Evolutionary conservation across 2,329 filamentous ascomycete genomes (phyloP), one percentile per base, ranked within the genome.

Genomic region (Botryosphaeria dothidea): DNA sequence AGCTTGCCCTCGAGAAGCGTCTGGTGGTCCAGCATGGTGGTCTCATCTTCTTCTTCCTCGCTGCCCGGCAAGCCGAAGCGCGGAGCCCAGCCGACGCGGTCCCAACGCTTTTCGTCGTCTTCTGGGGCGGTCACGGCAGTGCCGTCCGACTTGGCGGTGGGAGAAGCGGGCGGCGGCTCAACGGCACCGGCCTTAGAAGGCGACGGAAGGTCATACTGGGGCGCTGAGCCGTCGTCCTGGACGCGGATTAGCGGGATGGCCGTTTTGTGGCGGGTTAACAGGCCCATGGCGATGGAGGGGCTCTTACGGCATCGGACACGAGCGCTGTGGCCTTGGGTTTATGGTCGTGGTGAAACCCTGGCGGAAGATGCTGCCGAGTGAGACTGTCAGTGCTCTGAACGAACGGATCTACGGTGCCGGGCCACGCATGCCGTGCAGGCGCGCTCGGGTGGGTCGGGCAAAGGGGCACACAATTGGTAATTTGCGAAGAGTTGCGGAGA

Each of bases 1-100:
- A 99, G 79, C 77, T 89, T 90, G 66, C 88, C 86, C 75, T 99
- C 96, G 25, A 98, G 78, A 82, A 90, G 92, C 1, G 93, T 97
- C 72, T 93, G 87, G 76, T 97, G 93, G 73, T 99, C 93, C 43
- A 95, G 84, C 72, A 96, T 76, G 66, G 87, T 92, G 51, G 77
- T 78, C 65, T 90, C 88, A 13, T 81, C 81, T 3, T 83, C 77
- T 45, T 82, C 81, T 57, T 82, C 84, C 51, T 70, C 81, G 46
- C 75, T 70, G 62, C 78, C 74, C 64, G 76, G 74, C 77, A 76
- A 71, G 70, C 92, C 92, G 74, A 97, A 93, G 68, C 87, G 88
- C 45, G 95, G 95, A 15, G 91, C 89, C 95, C 95, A 98, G 58
- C 95, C 95, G 5, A 93, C 92, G 67, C 80, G 80, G 58, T 71